These are phyloP conservation scores for Penicillium sp. DNA, from an alignment of 2,329 filamentous ascomycete species.

Conservation along the genomic window DNA sequence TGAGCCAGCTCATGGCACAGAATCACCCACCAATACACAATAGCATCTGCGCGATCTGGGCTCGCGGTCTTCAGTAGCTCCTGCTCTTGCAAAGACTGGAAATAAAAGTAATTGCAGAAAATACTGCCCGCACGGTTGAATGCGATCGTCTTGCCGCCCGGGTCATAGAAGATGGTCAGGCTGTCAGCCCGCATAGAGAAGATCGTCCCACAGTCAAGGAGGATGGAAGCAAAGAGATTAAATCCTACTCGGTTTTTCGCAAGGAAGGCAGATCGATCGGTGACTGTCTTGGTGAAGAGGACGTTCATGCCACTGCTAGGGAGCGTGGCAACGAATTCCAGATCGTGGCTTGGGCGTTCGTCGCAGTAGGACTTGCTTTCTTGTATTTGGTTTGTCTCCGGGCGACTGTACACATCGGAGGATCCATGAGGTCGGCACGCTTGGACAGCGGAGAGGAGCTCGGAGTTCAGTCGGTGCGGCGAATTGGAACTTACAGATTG, in stretches of 20 bases:
- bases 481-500: conserved; percentile 33
- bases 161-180: conserved; percentile 86
- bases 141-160: conserved; percentile 75
- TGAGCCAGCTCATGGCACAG: conserved; percentile 93
- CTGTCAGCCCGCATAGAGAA: conserved; percentile 68
- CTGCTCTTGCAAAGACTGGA: conserved; percentile 69
- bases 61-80: conserved; percentile 42
- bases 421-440: conserved; percentile 76
- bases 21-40: conserved; percentile 92
- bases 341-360: conserved; percentile 68
- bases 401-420: conserved; percentile 67
- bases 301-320: conserved; percentile 68
- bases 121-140: conserved; percentile 86
- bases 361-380: conserved; percentile 88
- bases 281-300: conserved; percentile 61
- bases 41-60: conserved; percentile 62
- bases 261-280: conserved; percentile 58
- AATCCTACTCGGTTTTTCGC: conserved; percentile 59
- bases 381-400: conserved; percentile 68
- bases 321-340: conserved; percentile 67
- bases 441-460: conserved; percentile 71
- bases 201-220: conserved; percentile 67
- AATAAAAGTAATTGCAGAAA: conserved; percentile 92
- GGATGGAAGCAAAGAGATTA: conserved; percentile 65
- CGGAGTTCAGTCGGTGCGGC: conserved; percentile 44